Evolutionary conservation across 306 rosid species (phyloP).

Genomic region (Trifolium repens): DNA sequence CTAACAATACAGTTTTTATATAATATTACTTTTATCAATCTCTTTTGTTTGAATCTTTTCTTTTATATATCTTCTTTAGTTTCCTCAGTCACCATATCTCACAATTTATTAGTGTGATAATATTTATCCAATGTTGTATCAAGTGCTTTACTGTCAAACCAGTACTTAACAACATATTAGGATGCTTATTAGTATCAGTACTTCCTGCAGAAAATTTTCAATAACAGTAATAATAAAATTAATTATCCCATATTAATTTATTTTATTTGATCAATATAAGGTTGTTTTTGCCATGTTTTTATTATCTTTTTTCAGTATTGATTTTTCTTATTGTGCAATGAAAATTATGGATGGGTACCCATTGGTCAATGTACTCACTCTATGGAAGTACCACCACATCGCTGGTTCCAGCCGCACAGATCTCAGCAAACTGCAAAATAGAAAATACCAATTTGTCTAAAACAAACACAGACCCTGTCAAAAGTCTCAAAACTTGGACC

Average conservation of each 20-base stretch:
- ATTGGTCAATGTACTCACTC: constrained; percentile 11
- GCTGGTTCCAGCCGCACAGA: not conserved
- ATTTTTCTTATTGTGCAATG: not conserved
- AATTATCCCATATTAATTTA: not conserved
- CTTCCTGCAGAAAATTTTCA: not conserved
- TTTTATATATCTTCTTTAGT: not conserved
- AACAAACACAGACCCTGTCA: not conserved
- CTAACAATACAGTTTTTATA: not conserved
- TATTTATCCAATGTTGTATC: not conserved
- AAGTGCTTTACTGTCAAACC: not conserved
- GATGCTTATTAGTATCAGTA: not conserved
- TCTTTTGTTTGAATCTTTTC: not conserved
- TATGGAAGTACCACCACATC: constrained; percentile 13
- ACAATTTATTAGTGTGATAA: not conserved
- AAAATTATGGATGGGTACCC: constrained; percentile 25
- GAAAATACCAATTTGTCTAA: constrained; percentile 20
- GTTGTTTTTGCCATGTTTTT: not conserved
- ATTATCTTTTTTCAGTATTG: not conserved
- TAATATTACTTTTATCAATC: not conserved
- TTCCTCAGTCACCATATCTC: not conserved
- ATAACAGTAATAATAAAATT: not conserved
- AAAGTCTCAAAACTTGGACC: constrained; percentile 14
- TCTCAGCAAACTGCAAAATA: constrained; percentile 19
- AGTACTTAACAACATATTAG: not conserved
- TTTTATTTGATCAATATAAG: not conserved